phyloP scores from a whole-genome alignment of 805 yeast genomes.

The Hanseniaspora thailandica region DNA sequence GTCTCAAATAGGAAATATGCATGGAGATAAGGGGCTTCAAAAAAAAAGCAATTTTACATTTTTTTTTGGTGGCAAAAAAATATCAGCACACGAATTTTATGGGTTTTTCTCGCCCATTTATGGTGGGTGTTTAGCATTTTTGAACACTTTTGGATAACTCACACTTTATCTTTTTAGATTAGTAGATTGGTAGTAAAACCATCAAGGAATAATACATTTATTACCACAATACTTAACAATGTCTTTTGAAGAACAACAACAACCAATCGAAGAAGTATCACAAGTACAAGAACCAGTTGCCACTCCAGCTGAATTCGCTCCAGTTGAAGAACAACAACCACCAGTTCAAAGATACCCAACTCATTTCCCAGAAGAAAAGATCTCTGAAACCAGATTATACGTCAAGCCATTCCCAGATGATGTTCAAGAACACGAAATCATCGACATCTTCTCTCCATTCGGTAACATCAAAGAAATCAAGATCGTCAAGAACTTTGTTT shows the following conservation, averaged over 20 bases:
- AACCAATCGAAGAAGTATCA: slow-evolving; percentile 18
- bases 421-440: slow-evolving; percentile 45
- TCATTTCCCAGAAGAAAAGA: slow-evolving; percentile 27
- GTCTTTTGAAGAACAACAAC: slow-evolving; percentile 21
- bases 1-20: too few species aligned
- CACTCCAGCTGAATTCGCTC: slow-evolving; percentile 14
- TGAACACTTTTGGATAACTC: too few species aligned
- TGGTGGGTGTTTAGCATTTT: too few species aligned
- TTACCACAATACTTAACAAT: too few species aligned
- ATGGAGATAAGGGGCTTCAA: too few species aligned
- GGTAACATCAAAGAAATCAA: slow-evolving; percentile 61
- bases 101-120: too few species aligned
- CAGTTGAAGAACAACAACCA: slow-evolving; percentile 15
- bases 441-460: slow-evolving; percentile 52
- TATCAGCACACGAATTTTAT: too few species aligned
- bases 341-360: slow-evolving; percentile 16
- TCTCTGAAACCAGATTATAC: slow-evolving; percentile 38
- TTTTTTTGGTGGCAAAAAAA: too few species aligned
- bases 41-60: too few species aligned
- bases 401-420: slow-evolving; percentile 55
- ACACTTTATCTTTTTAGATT: too few species aligned
- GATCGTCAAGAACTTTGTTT: slow-evolving; percentile 74
- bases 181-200: too few species aligned
- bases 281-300: slow-evolving; percentile 15
- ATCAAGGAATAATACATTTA: too few species aligned